Conservation (phyloP, 805 yeast genomes). For the Spathaspora arborariae region DNA sequence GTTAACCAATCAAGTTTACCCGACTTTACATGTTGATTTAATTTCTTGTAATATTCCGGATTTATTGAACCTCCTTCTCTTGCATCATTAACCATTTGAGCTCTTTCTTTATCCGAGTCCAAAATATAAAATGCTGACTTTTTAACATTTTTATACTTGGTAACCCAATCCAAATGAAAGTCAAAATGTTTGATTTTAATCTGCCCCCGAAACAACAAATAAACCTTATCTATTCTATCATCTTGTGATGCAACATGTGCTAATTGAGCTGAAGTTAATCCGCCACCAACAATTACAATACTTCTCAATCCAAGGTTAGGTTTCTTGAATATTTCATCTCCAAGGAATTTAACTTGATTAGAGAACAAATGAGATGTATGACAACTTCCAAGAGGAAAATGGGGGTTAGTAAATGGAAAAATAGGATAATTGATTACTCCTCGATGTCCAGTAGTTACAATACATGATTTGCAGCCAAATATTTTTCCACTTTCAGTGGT, state of each 20-base stretch:
- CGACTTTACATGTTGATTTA: slow-evolving; percentile 23
- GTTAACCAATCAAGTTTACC: slow-evolving; percentile 29
- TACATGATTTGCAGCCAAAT: slow-evolving; percentile 30
- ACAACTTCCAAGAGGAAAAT: slow-evolving; percentile 24
- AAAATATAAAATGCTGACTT: slow-evolving; percentile 41
- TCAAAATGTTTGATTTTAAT: slow-evolving; percentile 45
- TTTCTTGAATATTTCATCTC: slow-evolving; percentile 9
- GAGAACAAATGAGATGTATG: slow-evolving; percentile 35
- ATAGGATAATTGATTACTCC: slow-evolving; percentile 34
- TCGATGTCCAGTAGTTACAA: slow-evolving; percentile 34
- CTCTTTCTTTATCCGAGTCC: slow-evolving; percentile 41
- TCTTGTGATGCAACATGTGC: slow-evolving; percentile 32
- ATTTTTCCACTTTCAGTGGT: slow-evolving; percentile 26
- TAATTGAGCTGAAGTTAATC: slow-evolving; percentile 44
- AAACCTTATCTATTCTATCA: slow-evolving; percentile 27
- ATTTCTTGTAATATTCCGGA: slow-evolving; percentile 37
- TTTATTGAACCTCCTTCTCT: slow-evolving; percentile 45
- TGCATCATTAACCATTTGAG: slow-evolving; percentile 37
- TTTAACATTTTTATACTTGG: slow-evolving; percentile 44
- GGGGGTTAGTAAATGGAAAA: slow-evolving; percentile 11
- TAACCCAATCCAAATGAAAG: slow-evolving; percentile 47
- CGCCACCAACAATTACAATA: slow-evolving; percentile 43
- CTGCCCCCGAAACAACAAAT: slow-evolving; percentile 32
- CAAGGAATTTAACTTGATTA: slow-evolving; percentile 16
- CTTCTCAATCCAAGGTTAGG: slow-evolving; percentile 6